These are phyloP conservation scores for Aspergillus carbonarius DNA, from an alignment of 2,329 filamentous ascomycete genomes.

Conservation along the genomic window DNA sequence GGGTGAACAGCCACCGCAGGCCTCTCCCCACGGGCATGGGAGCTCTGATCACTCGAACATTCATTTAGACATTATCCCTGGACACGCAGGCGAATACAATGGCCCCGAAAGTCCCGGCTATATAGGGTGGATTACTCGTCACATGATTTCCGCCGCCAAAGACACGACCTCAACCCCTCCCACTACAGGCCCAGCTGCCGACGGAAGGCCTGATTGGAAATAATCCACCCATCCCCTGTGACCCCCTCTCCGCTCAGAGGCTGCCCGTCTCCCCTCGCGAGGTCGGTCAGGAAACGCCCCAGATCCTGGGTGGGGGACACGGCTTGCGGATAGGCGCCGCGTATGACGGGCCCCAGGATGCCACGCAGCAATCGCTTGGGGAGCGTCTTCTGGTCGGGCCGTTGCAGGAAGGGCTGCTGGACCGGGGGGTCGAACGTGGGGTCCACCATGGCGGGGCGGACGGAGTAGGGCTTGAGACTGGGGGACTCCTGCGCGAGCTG, in stretches of 20 bases:
- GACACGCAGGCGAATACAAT: no score
- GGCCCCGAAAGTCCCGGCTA: no score
- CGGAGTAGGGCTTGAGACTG: slow-evolving; percentile 54
- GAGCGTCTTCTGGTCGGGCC: slow-evolving; percentile 27
- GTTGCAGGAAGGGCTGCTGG: slow-evolving; percentile 20
- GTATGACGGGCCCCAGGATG: slow-evolving; percentile 4
- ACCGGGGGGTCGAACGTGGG: slow-evolving; percentile 42
- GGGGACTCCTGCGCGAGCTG: slow-evolving; percentile 47
- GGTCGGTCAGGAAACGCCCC: slow-evolving; percentile 48
- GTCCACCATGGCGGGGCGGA: slow-evolving; percentile 64
- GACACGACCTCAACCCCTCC: no score
- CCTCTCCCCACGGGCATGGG: no score
- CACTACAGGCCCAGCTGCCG: slow-evolving; percentile 6
- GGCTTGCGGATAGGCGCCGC: slow-evolving; percentile 5
- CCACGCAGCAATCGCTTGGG: slow-evolving; percentile 22
- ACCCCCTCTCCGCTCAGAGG: slow-evolving; percentile 7
- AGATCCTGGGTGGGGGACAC: slow-evolving; percentile 50
- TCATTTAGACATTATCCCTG: no score
- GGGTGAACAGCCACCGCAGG: not conserved
- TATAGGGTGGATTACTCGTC: no score
- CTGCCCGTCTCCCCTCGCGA: slow-evolving; percentile 38
- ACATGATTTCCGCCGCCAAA: no score
- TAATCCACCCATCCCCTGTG: slow-evolving; percentile 11
- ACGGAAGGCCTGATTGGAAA: slow-evolving; percentile 15
- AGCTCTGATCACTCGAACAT: no score